Base-by-base conservation (phyloP, 306 rosid species). In the Prunus armeniaca region DNA sequence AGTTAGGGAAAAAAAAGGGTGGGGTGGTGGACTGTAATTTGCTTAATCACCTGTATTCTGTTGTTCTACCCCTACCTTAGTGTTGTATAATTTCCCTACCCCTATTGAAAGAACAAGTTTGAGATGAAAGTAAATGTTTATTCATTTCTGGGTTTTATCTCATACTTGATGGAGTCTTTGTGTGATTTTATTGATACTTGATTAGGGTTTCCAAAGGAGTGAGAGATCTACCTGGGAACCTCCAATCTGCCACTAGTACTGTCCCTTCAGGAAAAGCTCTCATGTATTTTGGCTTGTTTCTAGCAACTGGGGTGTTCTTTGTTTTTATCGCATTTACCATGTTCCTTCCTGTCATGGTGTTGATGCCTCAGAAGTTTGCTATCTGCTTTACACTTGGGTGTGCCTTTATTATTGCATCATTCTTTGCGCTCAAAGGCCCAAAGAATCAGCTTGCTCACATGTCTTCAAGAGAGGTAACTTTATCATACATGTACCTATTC, bases 221-320 rank as follows among this genome's bases (percentile, higher is more conserved):
- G 81, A 93, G 97, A 91, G 98, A 93, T 68, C 78, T 93, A 49
- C 98, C 97, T 24, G 96, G 92, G 72, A 91, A 83, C 78, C 78
- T 93, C 74, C 96, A 91, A 81, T 85, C 93, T 54, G 97, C 97
- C 81, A 93, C 97, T 46, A 93, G 91, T 76, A 86, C 27, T 43
- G 78, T 93, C 65, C 98, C 98, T 64, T 93, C 98, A 0, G 98
- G 98, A 60, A 93, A 93, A 84, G 89, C 97, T 77, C 96, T 93
- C 49, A 75, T 93, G 87, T 93, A 93, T 73, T 93, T 93, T 78
- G 96, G 93, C 49, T 76, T 93, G 83, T 64, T 93, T 84, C 84
- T 93, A 55, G 92, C 93, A 4, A 88, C 85, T 12, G 98, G 98
- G 67, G 93, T 91, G 83, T 93, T 93, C 85, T 93, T 93, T 58